Evolutionary conservation across 805 yeast genomes (phyloP), one percentile per base, ranked within the genome.

Genomic region (Cyberlindnera samutprakarnensis): DNA sequence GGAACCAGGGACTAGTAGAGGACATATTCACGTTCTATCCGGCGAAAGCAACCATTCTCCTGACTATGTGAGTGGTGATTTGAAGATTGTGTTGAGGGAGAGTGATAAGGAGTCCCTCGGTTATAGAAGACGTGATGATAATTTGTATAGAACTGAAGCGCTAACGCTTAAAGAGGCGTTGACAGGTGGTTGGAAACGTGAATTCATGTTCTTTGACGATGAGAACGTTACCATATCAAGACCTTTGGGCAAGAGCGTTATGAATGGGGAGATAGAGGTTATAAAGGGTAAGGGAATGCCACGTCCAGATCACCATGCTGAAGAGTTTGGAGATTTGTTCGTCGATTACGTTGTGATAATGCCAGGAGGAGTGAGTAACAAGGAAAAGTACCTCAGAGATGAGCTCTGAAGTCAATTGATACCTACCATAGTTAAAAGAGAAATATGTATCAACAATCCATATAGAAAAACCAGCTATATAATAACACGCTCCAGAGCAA

Each of bases 271-370:
- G 43, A 64, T 81, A 7, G 95, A 92, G 54, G 56, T 66, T 3
- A 43, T 90, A 21, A 59, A 65, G 39, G 87, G 83, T 6, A 78
- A 71, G 46, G 98, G 98, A 16, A 86, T 92, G 96, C 97, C 97
- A 3, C 39, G 64, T 5, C 43, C 48, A 16, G 66, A 60, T 25
- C 66, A 66, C 16, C 37, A 36, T 23, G 61, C 61, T 15, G 75
- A 68, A 29, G 68, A 72, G 51, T 64, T 57, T 52, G 76, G 83
- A 43, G 73, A 74, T 45, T 52, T 72, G 41, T 64, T 55, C 44
- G 57, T 74, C 13, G 71, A 72, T 22, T 73, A 71, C 43, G 54
- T 53, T 13, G 64, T 74, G 7, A 44, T 74, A 5, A 56, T 53
- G 31, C 78, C 78, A 2, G 54, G 50, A 22, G 68, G 64, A 2